phyloP scores from a whole-genome alignment of 2,329 filamentous ascomycete genomes.

The Neonectria neomacrospora region DNA sequence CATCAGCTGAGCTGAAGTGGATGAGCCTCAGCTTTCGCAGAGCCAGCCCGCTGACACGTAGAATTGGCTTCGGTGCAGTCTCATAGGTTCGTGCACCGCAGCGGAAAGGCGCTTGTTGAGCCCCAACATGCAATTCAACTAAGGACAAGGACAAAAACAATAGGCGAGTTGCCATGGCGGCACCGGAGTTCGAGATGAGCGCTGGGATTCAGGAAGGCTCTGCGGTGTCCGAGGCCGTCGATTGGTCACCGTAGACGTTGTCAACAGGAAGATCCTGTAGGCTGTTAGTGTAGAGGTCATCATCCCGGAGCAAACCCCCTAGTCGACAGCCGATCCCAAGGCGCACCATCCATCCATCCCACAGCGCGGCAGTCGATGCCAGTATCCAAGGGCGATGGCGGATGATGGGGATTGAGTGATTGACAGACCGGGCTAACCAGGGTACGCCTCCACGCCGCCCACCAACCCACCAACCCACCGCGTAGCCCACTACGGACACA shows the following conservation, averaged over 20 bases:
- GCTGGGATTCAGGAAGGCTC: slow-evolving; percentile 3
- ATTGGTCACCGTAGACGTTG: slow-evolving; percentile 28
- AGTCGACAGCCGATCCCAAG: slow-evolving; percentile 17
- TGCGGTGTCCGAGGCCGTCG: slow-evolving; percentile 5
- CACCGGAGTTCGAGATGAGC: slow-evolving; percentile 2
- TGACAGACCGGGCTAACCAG: slow-evolving; percentile 3
- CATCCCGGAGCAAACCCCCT: slow-evolving; percentile 20
- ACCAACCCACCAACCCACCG: background rate
- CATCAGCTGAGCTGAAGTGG: slow-evolving; percentile 19
- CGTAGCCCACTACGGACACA: slow-evolving; percentile 10
- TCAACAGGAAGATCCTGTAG: slow-evolving; percentile 24
- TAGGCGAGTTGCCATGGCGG: slow-evolving; percentile 12
- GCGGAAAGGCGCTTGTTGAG: slow-evolving; percentile 1
- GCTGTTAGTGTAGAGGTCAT: slow-evolving; percentile 13
- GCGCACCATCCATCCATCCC: slow-evolving; percentile 16
- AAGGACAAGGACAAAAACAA: slow-evolving; percentile 7
- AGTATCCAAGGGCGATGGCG: slow-evolving; percentile 20
- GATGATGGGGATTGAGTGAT: slow-evolving; percentile 8
- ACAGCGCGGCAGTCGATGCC: slow-evolving; percentile 15
- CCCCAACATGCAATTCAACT: background rate
- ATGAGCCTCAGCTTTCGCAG: slow-evolving; percentile 15
- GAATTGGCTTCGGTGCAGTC: slow-evolving; percentile 4
- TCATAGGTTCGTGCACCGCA: slow-evolving; percentile 7
- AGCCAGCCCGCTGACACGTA: slow-evolving; percentile 11
- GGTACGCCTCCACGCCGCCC: background rate